Base-by-base conservation (phyloP, 73 alveolate species). In the Paramecium pentaurelia region DNA sequence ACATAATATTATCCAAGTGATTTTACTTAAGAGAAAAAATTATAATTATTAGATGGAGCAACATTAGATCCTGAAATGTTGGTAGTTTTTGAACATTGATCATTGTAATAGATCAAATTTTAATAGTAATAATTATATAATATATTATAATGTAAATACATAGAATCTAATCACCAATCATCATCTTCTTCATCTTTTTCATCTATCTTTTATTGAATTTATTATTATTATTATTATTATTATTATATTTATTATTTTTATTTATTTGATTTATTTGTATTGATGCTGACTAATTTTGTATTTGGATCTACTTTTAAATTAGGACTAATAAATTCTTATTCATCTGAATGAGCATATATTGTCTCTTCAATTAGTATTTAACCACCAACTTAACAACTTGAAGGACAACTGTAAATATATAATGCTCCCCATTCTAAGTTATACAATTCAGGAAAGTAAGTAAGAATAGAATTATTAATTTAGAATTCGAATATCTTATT, bases 1-100 rank as follows among this genome's bases (percentile, higher is more conserved):
- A 92, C 95, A 0, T 36, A 87, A 42, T 95, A 89, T 64, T 77
- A 51, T 88, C 97, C 97, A 5, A 64, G 28, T 25, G 84, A 64
- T 9, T 64, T 64, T 64, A 64, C 84, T 8, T 14, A 8, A 3
- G 42, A 64, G 28, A 64, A 64, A 8, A 32, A 64, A 64, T 64
- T 64, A 34, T 28, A 64, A 32, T 14, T 64, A 28, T 28, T 64
- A 14, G 28, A 64, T 8, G 84, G 84, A 14, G 84, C 84, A 11
- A 12, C 84, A 3, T 34, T 64, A 3, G 84, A 34, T 7, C 30
- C 84, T 64, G 84, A 64, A 20, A 8, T 3, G 16, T 9, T 64
- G 3, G 84, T 64, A 3, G 12, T 27, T 25, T 64, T 64, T 64
- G 51, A 64, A 64, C 6, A 2, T 10, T 40, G 49, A 40, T 7